phyloP scores from a whole-genome alignment of 768 basidiomycete species.

The Naganishia antarctica region DNA sequence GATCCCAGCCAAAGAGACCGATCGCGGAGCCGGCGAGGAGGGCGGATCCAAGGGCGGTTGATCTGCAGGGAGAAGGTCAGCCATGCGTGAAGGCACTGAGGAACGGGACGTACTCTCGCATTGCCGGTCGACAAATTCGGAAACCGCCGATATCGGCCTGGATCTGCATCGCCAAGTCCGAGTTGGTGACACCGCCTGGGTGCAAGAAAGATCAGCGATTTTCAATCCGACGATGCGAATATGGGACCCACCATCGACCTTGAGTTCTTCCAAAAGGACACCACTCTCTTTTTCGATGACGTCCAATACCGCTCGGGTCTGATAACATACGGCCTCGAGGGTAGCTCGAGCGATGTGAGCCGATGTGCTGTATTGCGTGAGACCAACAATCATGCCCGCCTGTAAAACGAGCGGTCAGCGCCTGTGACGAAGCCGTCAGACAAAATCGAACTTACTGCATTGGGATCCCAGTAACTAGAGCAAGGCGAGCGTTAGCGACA shows the following conservation, averaged over 20 bases:
- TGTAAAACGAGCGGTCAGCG: neutral
- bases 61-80: constrained; percentile 54
- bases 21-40: constrained; percentile 87
- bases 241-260: constrained; percentile 69
- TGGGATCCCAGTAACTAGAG: constrained; percentile 69
- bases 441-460: constrained; percentile 55
- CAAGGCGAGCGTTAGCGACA: neutral
- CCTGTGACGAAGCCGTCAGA: neutral
- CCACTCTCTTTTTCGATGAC: constrained; percentile 87
- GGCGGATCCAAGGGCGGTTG: constrained; percentile 91
- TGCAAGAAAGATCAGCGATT: neutral
- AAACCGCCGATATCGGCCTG: constrained; percentile 70
- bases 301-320: constrained; percentile 90
- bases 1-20: constrained; percentile 84
- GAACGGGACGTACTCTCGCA: constrained; percentile 73
- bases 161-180: constrained; percentile 62
- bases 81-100: neutral
- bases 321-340: constrained; percentile 91
- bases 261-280: constrained; percentile 71
- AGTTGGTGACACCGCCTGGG: constrained; percentile 79
- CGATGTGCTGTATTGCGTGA: constrained; percentile 53
- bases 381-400: constrained; percentile 41
- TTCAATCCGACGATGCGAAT: neutral
- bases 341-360: constrained; percentile 92
- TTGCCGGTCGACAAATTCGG: constrained; percentile 82